These are phyloP conservation scores for Trichoderma erinaceum DNA, from an alignment of 495 filamentous ascomycete species.

Conservation along the genomic window DNA sequence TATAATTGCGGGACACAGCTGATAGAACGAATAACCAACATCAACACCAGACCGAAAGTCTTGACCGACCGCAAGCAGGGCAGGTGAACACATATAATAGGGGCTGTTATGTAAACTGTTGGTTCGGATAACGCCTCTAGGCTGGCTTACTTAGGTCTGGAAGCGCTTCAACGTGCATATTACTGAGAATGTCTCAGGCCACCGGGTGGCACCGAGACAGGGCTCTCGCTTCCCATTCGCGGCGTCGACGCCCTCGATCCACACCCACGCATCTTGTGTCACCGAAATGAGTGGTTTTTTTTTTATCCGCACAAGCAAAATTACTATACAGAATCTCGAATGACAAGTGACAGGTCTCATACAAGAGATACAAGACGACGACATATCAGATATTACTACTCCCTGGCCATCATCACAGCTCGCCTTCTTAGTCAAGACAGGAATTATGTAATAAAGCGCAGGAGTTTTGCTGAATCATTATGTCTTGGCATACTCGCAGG, in stretches of 20 bases:
- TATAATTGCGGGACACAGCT: too few species aligned
- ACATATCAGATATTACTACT: neutral
- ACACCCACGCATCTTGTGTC: neutral
- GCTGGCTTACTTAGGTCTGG: neutral
- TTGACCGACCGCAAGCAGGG: too few species aligned
- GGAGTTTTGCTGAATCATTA: too few species aligned
- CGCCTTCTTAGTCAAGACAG: too few species aligned
- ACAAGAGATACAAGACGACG: neutral
- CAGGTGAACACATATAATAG: too few species aligned
- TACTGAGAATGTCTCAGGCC: neutral
- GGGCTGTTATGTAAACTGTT: neutral
- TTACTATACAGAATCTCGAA: neutral
- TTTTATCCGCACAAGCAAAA: neutral
- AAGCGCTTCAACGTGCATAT: neutral
- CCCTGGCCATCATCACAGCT: neutral
- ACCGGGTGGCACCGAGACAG: neutral
- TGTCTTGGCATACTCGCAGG: neutral
- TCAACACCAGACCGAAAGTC: too few species aligned
- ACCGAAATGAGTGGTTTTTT: neutral
- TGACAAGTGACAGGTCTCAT: conserved; percentile 1
- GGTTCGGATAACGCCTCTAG: neutral
- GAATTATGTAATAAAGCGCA: too few species aligned
- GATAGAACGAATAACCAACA: too few species aligned
- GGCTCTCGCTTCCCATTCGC: neutral
- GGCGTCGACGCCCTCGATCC: neutral